Percentiles rank a stretch among this genome's conserved stretches.
Conservation (phyloP, 139 green algal genomes). For the Chlorella sp. region DNA sequence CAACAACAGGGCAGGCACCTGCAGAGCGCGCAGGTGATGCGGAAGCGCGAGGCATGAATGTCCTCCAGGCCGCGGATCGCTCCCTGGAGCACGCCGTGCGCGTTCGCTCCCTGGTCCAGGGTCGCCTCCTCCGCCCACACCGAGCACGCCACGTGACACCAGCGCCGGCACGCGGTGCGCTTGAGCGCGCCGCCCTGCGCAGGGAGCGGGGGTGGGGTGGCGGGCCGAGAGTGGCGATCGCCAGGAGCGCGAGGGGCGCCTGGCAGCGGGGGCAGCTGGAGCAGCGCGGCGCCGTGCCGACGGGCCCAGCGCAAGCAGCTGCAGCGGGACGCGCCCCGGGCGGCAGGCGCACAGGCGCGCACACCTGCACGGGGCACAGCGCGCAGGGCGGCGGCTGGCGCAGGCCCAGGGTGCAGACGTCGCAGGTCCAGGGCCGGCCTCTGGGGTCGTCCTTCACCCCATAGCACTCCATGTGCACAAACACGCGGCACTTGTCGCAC, state of each 20-base stretch:
- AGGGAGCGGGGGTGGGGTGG: too few species aligned
- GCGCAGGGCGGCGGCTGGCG: constrained; percentile 4
- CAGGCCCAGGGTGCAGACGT: constrained; percentile 61
- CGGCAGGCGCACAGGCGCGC: too few species aligned
- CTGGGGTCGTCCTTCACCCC: constrained; percentile 42
- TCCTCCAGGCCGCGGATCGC: neutral
- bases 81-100: neutral
- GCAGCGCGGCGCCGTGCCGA: neutral
- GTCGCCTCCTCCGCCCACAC: constrained; percentile 62
- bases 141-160: constrained; percentile 67
- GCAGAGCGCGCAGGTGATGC: constrained; percentile 56
- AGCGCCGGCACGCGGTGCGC: constrained; percentile 57
- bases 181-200: constrained; percentile 64
- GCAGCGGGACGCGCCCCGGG: too few species aligned
- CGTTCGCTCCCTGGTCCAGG: constrained; percentile 23
- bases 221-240: too few species aligned
- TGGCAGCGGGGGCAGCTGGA: too few species aligned
- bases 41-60: constrained; percentile 11
- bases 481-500: constrained; percentile 75
- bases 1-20: too few species aligned
- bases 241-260: too few species aligned
- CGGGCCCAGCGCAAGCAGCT: neutral
- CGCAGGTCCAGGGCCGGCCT: constrained; percentile 71
- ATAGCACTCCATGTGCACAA: constrained; percentile 83
- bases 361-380: constrained; percentile 28